Percentiles rank a stretch among this genome's conserved stretches.
phyloP scores from a whole-genome alignment of 192 early-diverging fungal genomes.

The Entomortierella chlamydospora region DNA sequence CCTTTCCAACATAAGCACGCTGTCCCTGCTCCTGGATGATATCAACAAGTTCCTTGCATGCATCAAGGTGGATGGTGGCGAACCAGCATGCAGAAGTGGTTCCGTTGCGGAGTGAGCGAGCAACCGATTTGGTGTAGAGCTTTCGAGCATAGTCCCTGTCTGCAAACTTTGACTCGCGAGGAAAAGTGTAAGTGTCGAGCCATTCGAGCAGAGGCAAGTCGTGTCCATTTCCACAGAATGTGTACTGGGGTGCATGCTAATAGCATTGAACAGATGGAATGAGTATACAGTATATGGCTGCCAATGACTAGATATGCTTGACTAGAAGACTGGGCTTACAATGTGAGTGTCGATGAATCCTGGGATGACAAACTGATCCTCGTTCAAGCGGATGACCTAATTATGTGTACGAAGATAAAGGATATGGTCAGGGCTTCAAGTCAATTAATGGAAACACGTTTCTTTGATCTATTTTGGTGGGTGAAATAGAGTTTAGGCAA shows the following conservation, averaged over 20 bases:
- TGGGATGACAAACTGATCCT: constrained; percentile 84
- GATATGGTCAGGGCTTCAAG: no score
- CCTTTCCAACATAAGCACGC: constrained; percentile 94
- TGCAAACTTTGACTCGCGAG: constrained; percentile 80
- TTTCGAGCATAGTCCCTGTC: constrained; percentile 72
- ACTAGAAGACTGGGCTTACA: constrained; percentile 36
- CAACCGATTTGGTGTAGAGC: constrained; percentile 77
- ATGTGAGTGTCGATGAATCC: constrained; percentile 95
- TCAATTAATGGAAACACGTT: not conserved
- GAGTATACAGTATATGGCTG: not conserved
- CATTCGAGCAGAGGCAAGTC: constrained; percentile 91
- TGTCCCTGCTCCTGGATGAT: constrained; percentile 84
- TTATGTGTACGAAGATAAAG: not conserved
- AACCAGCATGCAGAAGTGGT: constrained; percentile 94
- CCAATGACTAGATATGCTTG: no score
- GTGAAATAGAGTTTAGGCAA: constrained; percentile 46
- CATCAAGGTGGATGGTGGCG: constrained; percentile 88
- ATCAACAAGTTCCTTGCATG: constrained; percentile 79
- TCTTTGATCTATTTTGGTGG: constrained; percentile 11
- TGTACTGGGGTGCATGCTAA: constrained; percentile 92
- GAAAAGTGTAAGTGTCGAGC: constrained; percentile 94
- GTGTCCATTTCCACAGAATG: constrained; percentile 89
- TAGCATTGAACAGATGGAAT: not conserved
- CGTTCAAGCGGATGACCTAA: constrained; percentile 46
- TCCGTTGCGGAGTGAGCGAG: constrained; percentile 79